Evolutionary conservation across 139 green algal genomes (phyloP).

Genomic region (Haematococcus sp.): DNA sequence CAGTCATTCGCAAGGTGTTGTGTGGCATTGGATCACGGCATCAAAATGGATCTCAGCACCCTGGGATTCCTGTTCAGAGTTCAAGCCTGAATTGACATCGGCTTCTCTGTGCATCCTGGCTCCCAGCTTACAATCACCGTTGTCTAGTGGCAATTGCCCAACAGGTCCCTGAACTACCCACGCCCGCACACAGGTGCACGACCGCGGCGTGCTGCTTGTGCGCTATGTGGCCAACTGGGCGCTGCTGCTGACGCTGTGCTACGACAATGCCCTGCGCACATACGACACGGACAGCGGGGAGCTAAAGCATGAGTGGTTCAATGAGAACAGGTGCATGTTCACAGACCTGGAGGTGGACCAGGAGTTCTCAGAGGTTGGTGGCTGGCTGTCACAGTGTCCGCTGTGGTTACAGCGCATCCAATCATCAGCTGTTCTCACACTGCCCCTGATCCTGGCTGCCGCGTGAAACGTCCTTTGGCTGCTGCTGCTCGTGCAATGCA

Average conservation of each 20-base stretch:
- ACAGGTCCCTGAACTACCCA: no score
- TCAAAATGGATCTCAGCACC: no score
- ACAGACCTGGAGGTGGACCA: constrained; percentile 38
- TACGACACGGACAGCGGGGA: constrained; percentile 34
- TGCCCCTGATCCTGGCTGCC: no score
- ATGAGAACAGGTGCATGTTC: constrained; percentile 56
- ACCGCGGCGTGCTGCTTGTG: constrained; percentile 14
- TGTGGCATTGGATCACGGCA: no score
- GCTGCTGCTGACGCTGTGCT: constrained; percentile 51
- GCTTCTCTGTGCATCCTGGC: no score
- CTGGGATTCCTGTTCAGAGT: no score
- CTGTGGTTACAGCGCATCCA: no score
- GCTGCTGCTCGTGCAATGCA: neutral
- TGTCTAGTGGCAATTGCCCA: no score
- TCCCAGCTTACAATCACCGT: no score
- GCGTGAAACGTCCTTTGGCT: neutral
- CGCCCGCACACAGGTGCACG: neutral
- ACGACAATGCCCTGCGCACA: constrained; percentile 50
- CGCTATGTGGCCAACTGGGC: constrained; percentile 23
- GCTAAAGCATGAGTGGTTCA: constrained; percentile 23
- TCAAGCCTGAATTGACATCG: no score
- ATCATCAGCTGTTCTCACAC: no score
- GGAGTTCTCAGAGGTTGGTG: constrained; percentile 29
- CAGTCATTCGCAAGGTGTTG: no score
- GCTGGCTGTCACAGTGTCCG: neutral